Base-by-base conservation (phyloP, 495 filamentous ascomycete species). In the Aspergillus conjunctus region DNA sequence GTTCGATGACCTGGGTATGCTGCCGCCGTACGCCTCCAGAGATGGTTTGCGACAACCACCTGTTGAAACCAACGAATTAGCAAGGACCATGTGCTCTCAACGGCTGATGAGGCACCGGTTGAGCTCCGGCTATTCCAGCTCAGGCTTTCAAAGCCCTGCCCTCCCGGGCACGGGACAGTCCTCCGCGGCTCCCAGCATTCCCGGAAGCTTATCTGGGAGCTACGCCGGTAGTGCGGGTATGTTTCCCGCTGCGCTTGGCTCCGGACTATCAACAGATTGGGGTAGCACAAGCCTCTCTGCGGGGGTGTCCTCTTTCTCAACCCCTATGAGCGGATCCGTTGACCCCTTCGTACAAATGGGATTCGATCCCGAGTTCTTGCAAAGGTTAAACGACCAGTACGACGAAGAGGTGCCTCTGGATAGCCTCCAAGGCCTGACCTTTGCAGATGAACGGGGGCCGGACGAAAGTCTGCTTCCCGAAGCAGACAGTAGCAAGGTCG, bases 281-380 rank as follows among this genome's bases (percentile, higher is more conserved):
- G 68, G 72, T 30, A 75, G 75, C 51, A 48, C 44, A 7, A 77
- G 69, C 50, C 56, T 71, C 45, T 75, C 76, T 21, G 68, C 69
- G 11, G 67, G 56, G 14, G 39, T 61, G 4, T 67, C 70, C 22
- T 71, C 72, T 22, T 74, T 74, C 12, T 77, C 76, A 22, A 67
- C 69, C 32, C 69, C 68, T 11, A 58, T 65, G 17, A 67, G 63
- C 41, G 63, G 62, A 31, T 60, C 73, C 30, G 61, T 66, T 58
- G 75, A 80, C 48, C 71, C 74, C 3, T 68, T 78, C 44, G 67
- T 77, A 33, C 76, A 76, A 61, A 76, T 78, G 70, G 75, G 72
- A 8, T 80, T 80, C 50, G 77, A 80, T 21, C 74, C 74, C 8
- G 71, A 70, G 21, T 75, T 79, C 33, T 56, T 80, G 50, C 72